These are phyloP conservation scores for Rhinocladiella mackenziei DNA, from an alignment of 2,329 filamentous ascomycete species.

Conservation along the genomic window DNA sequence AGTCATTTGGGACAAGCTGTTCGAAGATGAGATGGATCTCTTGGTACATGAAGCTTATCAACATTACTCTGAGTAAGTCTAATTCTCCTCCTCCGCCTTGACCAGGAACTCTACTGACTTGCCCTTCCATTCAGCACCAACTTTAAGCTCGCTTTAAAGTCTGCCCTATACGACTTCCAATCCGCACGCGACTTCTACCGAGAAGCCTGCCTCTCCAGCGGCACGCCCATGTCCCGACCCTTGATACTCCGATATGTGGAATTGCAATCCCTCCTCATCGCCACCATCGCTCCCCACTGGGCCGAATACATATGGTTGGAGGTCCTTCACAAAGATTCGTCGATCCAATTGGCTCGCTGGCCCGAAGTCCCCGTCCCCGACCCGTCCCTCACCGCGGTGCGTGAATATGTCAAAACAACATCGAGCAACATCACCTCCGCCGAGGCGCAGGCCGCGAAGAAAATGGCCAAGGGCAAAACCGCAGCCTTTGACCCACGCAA, in stretches of 20 bases:
- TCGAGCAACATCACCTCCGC: constrained; percentile 78
- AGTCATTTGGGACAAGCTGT: constrained; percentile 79
- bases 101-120: neutral
- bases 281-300: constrained; percentile 88
- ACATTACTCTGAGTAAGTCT: constrained; percentile 65
- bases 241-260: constrained; percentile 77
- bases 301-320: constrained; percentile 92
- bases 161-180: constrained; percentile 86
- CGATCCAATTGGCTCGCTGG: constrained; percentile 75
- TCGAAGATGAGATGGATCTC: constrained; percentile 87
- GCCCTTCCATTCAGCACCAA: constrained; percentile 51
- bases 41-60: constrained; percentile 73
- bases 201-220: constrained; percentile 70
- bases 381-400: constrained; percentile 67
- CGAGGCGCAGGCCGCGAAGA: constrained; percentile 71
- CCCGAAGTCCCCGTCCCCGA: constrained; percentile 65
- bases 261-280: constrained; percentile 76
- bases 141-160: constrained; percentile 83
- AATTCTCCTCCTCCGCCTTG: neutral
- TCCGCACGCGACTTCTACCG: constrained; percentile 86
- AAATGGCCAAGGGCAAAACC: constrained; percentile 87
- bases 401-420: constrained; percentile 73
- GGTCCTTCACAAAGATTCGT: constrained; percentile 69
- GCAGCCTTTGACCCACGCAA: constrained; percentile 82
- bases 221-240: constrained; percentile 81